Base-by-base conservation (phyloP, 352 stramenopile genomes). In the Globisporangium mamillatum region DNA sequence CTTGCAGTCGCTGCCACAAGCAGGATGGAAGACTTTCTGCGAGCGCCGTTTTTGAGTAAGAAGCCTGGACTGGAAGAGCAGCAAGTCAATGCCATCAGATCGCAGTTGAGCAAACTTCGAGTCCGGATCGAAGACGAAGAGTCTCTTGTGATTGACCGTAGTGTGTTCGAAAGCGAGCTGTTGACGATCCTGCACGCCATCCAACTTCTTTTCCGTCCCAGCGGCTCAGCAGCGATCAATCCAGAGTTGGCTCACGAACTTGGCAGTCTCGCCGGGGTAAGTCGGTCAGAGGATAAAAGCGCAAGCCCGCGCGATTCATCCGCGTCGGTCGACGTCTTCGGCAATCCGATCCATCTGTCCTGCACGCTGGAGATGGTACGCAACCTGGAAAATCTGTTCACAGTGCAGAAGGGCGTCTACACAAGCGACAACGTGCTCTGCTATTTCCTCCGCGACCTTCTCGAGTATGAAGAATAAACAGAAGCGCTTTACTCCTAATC, bases 361-460 rank as follows among this genome's bases (percentile, higher is more conserved):
- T 85, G 82, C 60, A 82, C 78, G 2, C 55, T 91, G 60, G 75
- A 83, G n/a, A 67, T 57, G 7, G 78, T 92, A 22, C 70, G 69
- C 20, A 68, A 64, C 24, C 54, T 94, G 46, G 82, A 90, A 71
- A 61, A 70, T 34, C 55, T 94, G 41, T 81, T 91, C 64, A 80
- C 75, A 25, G 68, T 81, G 46, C 69, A 75, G 32, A 79, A 68
- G 56, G 79, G 82, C 25, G 62, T 76, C 18, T 74, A 75, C 48
- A 60, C 75, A 4, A 62, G 73, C n/a, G 76, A 92, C 58, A 89
- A 88, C 62, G 60, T 70, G 20, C 75, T 93, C 48, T 92, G 84
- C 68, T 91, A 90, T 64, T 94, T 91, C 44, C 72, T 92, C 14
- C 73, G 84, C 46, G 81, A 94, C 44, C 70, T 90, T 38, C 74